A percentile compares a stretch with the other conserved stretches of the same genome.
Conservation (phyloP, 331 rosid species). For the Dryas integrifolia region DNA sequence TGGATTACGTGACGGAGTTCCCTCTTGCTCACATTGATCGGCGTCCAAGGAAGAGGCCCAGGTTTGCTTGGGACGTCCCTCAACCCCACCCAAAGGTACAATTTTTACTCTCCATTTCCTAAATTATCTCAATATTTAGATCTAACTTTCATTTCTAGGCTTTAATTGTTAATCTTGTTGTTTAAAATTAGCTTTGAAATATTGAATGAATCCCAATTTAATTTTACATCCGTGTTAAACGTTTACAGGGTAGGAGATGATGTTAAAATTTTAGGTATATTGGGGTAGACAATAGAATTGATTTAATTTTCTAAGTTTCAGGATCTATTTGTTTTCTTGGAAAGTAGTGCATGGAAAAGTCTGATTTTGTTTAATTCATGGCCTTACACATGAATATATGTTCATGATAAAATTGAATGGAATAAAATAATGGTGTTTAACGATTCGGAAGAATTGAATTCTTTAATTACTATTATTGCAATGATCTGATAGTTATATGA, state of each 20-base stretch:
- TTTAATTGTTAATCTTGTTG: not conserved
- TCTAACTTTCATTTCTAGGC: not conserved
- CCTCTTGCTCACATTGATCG: slow-evolving; percentile 47
- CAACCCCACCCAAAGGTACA: slow-evolving; percentile 53
- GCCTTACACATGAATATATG: not conserved
- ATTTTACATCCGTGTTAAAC: not conserved
- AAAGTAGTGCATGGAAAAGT: not conserved
- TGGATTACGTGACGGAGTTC: slow-evolving; percentile 48
- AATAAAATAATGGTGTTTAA: not conserved
- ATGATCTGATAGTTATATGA: slow-evolving; percentile 2
- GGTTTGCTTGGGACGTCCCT: slow-evolving; percentile 52
- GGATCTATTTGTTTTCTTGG: not conserved
- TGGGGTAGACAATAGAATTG: not conserved
- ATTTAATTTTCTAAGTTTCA: not conserved
- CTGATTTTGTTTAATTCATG: not conserved
- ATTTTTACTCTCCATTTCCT: slow-evolving; percentile 6
- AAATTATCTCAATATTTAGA: slow-evolving; percentile 3
- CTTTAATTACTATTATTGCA: not conserved
- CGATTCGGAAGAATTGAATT: not conserved
- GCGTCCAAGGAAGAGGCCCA: slow-evolving; percentile 55
- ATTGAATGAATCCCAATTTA: not conserved
- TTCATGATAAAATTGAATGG: not conserved
- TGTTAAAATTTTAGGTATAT: not conserved
- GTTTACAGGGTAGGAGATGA: not conserved
- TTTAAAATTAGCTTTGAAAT: not conserved